These are phyloP conservation scores for Penicillium sp. DNA, from an alignment of 2,329 filamentous ascomycete genomes.

Conservation along the genomic window DNA sequence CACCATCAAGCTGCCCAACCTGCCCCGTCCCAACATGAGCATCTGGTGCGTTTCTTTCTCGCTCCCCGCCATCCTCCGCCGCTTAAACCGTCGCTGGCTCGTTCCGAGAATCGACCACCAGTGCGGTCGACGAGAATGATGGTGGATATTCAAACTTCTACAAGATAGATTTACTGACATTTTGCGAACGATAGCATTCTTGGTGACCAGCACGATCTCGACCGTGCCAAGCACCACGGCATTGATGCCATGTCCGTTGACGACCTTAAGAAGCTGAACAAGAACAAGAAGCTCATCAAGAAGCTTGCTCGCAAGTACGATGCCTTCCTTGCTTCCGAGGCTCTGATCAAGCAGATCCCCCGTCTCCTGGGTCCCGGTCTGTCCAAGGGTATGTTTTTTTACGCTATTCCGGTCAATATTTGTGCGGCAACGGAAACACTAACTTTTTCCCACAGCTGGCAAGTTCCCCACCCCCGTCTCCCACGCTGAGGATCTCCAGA, in stretches of 20 bases:
- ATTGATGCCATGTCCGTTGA: conserved; percentile 98
- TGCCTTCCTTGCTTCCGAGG: conserved; percentile 96
- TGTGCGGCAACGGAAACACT: conserved; percentile 14
- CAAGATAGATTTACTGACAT: conserved; percentile 15
- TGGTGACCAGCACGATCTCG: conserved; percentile 97
- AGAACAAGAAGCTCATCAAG: conserved; percentile 99
- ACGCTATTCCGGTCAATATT: neutral
- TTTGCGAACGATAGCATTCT: conserved; percentile 66
- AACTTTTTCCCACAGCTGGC: conserved; percentile 68
- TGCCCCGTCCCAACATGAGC: conserved; percentile 89
- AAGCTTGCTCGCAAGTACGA: conserved; percentile 99
- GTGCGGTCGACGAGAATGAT: neutral
- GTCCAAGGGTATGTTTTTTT: conserved; percentile 74
- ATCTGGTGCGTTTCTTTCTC: conserved; percentile 65
- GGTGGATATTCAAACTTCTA: neutral
- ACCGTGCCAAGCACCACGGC: conserved; percentile 98
- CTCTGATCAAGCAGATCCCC: conserved; percentile 99
- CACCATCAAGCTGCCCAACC: conserved; percentile 90
- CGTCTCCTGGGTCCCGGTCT: conserved; percentile 99
- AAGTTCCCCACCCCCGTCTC: conserved; percentile 99
- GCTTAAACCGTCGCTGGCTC: neutral
- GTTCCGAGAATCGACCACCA: neutral
- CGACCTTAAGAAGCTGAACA: conserved; percentile 99
- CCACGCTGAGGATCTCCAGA: conserved; percentile 88
- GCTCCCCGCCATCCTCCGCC: conserved; percentile 7